phyloP scores from a whole-genome alignment of 2,329 filamentous ascomycete species.

The Aspergillus hiratsukae region DNA sequence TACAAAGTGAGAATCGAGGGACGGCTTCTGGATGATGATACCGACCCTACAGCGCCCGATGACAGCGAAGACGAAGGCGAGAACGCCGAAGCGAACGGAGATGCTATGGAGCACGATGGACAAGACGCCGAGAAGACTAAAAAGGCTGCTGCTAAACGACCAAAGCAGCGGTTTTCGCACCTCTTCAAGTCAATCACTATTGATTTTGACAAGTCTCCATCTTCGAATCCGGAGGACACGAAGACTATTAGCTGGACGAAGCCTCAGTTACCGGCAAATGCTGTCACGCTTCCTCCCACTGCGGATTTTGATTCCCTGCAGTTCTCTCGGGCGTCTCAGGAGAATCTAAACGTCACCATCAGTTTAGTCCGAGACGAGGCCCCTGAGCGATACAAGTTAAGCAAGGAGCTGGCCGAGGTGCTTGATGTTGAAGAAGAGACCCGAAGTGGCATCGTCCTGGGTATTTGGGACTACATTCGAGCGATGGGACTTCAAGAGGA shows the following conservation, averaged over 20 bases:
- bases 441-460: slow-evolving; percentile 80
- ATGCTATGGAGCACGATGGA: slow-evolving; percentile 60
- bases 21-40: slow-evolving; percentile 68
- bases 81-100: slow-evolving; percentile 33
- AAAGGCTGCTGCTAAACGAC: slow-evolving; percentile 23
- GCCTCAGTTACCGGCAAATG: slow-evolving; percentile 53
- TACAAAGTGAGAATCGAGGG: slow-evolving; percentile 93
- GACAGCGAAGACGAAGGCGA: slow-evolving; percentile 44
- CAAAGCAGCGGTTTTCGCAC: slow-evolving; percentile 43
- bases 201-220: slow-evolving; percentile 46
- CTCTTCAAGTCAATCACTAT: slow-evolving; percentile 51
- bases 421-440: slow-evolving; percentile 84
- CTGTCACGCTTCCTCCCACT: slow-evolving; percentile 55
- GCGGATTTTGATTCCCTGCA: slow-evolving; percentile 85
- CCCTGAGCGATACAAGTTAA: slow-evolving; percentile 78
- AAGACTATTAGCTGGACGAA: slow-evolving; percentile 78
- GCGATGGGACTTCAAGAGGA: slow-evolving; percentile 84
- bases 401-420: slow-evolving; percentile 72
- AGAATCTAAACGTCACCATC: slow-evolving; percentile 86
- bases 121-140: slow-evolving; percentile 28
- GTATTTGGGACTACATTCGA: slow-evolving; percentile 92
- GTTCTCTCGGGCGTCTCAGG: slow-evolving; percentile 87
- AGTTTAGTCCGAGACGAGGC: slow-evolving; percentile 80
- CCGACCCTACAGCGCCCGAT: slow-evolving; percentile 49
- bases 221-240: slow-evolving; percentile 39